phyloP scores from a whole-genome alignment of 139 green algal genomes.

The Spirogloea muscicola region DNA sequence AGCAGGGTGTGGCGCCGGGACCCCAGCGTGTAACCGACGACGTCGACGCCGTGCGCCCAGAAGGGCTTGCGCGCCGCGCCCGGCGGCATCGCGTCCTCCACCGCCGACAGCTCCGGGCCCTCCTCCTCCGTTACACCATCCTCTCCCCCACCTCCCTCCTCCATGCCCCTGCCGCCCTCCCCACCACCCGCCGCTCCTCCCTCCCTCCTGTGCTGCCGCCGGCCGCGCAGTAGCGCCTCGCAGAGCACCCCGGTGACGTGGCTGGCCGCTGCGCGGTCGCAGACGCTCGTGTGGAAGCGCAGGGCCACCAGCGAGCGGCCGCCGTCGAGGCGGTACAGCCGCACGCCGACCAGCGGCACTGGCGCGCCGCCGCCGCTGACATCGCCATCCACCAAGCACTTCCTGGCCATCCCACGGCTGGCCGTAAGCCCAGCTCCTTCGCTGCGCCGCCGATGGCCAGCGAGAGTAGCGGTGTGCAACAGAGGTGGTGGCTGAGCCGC shows the following conservation, averaged over 20 bases:
- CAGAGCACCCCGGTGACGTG: constrained; percentile 3
- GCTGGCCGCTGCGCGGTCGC: constrained; percentile 15
- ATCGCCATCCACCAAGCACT: no score
- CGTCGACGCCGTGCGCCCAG: constrained; percentile 31
- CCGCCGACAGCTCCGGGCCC: not conserved
- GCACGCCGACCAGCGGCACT: no score
- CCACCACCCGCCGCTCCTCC: not conserved
- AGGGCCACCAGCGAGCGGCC: constrained; percentile 19
- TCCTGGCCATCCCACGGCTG: no score
- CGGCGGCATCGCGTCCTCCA: not conserved
- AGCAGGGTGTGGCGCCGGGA: constrained; percentile 11
- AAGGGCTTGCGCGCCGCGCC: constrained; percentile 10
- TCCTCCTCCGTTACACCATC: not conserved
- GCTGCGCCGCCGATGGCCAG: no score
- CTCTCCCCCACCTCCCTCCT: not conserved
- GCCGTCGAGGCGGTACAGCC: no score
- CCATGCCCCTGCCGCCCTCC: not conserved
- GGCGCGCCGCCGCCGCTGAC: no score
- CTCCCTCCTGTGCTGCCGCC: no score
- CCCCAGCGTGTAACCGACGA: constrained; percentile 27
- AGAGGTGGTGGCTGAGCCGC: no score
- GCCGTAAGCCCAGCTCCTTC: no score
- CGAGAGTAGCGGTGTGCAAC: no score
- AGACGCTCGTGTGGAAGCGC: constrained; percentile 15
- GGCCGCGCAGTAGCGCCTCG: not conserved